phyloP scores from a whole-genome alignment of 2,329 filamentous ascomycete genomes.

The Aspergillus sp. region DNA sequence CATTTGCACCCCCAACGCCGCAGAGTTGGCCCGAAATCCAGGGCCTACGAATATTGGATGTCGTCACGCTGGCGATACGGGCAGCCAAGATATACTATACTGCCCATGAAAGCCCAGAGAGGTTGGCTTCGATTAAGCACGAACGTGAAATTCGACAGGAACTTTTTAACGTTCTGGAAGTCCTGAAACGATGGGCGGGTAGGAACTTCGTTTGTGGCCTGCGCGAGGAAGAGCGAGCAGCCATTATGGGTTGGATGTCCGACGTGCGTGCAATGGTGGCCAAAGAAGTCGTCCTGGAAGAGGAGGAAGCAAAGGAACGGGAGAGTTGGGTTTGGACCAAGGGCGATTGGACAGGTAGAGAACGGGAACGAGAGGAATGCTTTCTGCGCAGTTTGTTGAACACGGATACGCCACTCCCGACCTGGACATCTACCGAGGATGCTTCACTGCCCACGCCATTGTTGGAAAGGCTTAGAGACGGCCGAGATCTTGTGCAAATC shows the following conservation, averaged over 20 bases:
- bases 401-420: conserved; percentile 55
- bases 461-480: conserved; percentile 68
- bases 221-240: conserved; percentile 69
- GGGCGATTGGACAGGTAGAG: conserved; percentile 69
- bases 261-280: conserved; percentile 72
- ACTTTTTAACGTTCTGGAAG: conserved; percentile 79
- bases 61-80: conserved; percentile 90
- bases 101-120: conserved; percentile 79
- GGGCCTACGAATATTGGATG: conserved; percentile 85
- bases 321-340: conserved; percentile 75
- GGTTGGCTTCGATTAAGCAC: conserved; percentile 78
- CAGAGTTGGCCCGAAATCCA: conserved; percentile 81
- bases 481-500: conserved; percentile 74
- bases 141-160: conserved; percentile 83
- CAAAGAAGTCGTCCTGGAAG: conserved; percentile 72
- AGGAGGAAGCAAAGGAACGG: conserved; percentile 65
- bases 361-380: conserved; percentile 72
- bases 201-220: conserved; percentile 82
- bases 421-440: conserved; percentile 59
- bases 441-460: conserved; percentile 57
- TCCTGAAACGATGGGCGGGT: conserved; percentile 84
- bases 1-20: conserved; percentile 23
- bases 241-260: conserved; percentile 73
- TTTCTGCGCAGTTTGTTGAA: conserved; percentile 74
- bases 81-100: conserved; percentile 97